A percentile compares a stretch with the other conserved stretches of the same genome.
These are phyloP conservation scores for Andrographis paniculata DNA, from an alignment of 305 asterid genomes.

Conservation along the genomic window DNA sequence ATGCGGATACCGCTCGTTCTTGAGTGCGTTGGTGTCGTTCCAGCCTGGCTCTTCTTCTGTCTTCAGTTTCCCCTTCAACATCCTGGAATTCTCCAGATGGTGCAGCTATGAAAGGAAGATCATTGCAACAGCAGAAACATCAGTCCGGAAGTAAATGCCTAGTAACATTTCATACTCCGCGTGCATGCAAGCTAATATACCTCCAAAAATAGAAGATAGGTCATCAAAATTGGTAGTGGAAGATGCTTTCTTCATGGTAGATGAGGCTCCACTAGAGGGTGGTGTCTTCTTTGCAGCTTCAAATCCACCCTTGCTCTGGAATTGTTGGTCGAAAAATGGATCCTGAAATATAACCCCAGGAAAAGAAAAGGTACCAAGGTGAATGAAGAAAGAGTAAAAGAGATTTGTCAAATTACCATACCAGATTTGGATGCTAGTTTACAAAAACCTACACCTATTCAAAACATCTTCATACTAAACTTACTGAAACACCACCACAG, in stretches of 20 bases:
- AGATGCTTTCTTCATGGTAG: constrained; percentile 73
- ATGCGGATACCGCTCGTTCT: constrained; percentile 83
- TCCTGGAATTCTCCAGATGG: constrained; percentile 83
- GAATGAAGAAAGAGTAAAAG: constrained; percentile 6
- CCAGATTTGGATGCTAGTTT: not conserved
- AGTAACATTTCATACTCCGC: constrained; percentile 8
- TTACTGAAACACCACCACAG: no score
- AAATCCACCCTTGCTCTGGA: constrained; percentile 51
- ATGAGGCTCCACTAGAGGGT: constrained; percentile 47
- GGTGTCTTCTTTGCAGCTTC: constrained; percentile 62
- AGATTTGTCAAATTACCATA: not conserved
- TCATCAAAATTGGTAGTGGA: constrained; percentile 83
- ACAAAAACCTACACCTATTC: no score
- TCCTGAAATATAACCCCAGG: constrained; percentile 41
- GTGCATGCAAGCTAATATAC: constrained; percentile 26
- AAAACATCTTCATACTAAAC: no score
- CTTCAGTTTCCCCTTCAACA: constrained; percentile 94
- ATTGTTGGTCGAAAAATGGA: constrained; percentile 55
- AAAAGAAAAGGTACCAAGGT: constrained; percentile 8
- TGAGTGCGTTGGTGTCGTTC: constrained; percentile 95
- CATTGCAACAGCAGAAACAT: constrained; percentile 16
- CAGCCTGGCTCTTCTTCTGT: constrained; percentile 86
- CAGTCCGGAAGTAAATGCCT: constrained; percentile 17
- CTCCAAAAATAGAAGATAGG: constrained; percentile 87
- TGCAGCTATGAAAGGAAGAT: constrained; percentile 43